phyloP scores from a whole-genome alignment of 345 rosid species.

The Passiflora organensis region DNA sequence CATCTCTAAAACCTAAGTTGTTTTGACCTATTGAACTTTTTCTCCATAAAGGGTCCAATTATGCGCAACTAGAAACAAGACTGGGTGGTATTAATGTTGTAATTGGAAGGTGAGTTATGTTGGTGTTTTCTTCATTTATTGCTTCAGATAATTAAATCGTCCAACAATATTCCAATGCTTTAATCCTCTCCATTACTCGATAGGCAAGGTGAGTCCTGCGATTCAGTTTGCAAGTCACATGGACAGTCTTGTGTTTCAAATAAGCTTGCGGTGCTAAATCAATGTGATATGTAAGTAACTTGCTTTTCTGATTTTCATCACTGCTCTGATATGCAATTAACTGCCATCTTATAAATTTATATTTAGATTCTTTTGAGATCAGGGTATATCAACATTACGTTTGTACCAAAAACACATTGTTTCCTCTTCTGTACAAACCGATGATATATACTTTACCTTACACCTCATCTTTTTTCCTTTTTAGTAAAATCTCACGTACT shows the following conservation, averaged over 20 bases:
- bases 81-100: slow-evolving; percentile 72
- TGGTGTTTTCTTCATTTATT: slow-evolving; percentile 10
- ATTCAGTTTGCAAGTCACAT: slow-evolving; percentile 66
- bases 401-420: no score
- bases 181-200: slow-evolving; percentile 17
- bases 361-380: no score
- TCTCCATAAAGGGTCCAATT: slow-evolving; percentile 33
- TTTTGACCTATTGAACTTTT: slow-evolving; percentile 3
- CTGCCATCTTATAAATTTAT: no score
- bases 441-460: no score
- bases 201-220: slow-evolving; percentile 92
- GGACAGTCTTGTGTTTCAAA: slow-evolving; percentile 84
- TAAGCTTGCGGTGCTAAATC: slow-evolving; percentile 76
- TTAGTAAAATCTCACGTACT: no score
- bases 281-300: slow-evolving; percentile 68
- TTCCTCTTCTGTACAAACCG: no score
- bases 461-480: no score
- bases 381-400: no score
- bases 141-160: background rate
- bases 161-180: slow-evolving; percentile 1
- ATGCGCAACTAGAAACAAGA: slow-evolving; percentile 53
- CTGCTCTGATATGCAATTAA: background rate
- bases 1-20: background rate
- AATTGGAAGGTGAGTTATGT: slow-evolving; percentile 58
- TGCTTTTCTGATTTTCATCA: background rate